Evolutionary conservation across 306 rosid genomes (phyloP).

Genomic region (Lagenaria siceraria): DNA sequence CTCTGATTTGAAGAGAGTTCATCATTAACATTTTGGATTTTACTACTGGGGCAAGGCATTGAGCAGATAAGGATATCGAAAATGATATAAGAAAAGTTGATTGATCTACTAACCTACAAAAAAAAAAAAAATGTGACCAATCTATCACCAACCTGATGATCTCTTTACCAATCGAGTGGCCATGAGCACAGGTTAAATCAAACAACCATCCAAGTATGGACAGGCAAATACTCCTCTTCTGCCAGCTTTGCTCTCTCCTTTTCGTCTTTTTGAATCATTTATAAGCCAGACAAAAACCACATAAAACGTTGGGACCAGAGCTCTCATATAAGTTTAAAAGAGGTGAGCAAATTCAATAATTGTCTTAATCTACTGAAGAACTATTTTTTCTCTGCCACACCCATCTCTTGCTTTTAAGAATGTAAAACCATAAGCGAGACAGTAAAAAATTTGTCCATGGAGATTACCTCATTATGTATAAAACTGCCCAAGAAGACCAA

Average conservation of each 20-base stretch:
- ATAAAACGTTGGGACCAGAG: constrained; percentile 7
- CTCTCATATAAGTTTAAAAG: not conserved
- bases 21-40: not conserved
- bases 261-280: constrained; percentile 6
- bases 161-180: not conserved
- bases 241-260: constrained; percentile 24
- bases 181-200: constrained; percentile 3
- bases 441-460: not conserved
- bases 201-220: constrained; percentile 11
- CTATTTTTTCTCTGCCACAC: not conserved
- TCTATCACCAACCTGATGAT: not conserved
- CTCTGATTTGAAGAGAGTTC: constrained; percentile 4
- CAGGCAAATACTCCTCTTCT: constrained; percentile 14
- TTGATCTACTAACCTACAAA: not conserved
- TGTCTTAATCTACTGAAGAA: not conserved
- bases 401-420: not conserved
- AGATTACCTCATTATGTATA: not conserved
- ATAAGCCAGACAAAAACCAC: constrained; percentile 15
- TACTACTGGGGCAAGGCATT: not conserved
- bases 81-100: not conserved
- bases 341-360: constrained; percentile 13
- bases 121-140: not conserved
- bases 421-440: not conserved
- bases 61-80: not conserved
- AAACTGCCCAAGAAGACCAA: not conserved